Conservation (phyloP, 805 yeast species). For the Saccharomycopsis oosterbeekiorum region DNA sequence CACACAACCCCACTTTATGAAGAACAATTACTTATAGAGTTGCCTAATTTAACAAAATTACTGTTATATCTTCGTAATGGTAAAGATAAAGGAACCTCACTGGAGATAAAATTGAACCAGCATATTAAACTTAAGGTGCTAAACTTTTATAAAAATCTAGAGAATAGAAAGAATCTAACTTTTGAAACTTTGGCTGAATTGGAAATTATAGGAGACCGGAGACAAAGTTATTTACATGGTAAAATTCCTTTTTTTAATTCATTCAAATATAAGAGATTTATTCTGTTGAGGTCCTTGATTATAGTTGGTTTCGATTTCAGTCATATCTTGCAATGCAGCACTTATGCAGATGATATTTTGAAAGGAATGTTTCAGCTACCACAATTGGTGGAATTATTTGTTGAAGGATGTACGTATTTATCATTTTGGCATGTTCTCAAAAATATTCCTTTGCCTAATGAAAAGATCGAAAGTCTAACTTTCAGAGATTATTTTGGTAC, state of each 20-base stretch:
- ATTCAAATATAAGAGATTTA: conserved; percentile 1
- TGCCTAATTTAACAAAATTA: conserved; percentile 5
- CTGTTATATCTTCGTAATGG: conserved; percentile 6
- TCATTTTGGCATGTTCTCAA: conserved; percentile 1
- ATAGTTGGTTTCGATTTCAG: conserved; percentile 9
- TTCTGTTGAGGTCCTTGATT: conserved; percentile 6
- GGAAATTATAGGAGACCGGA: conserved; percentile 1
- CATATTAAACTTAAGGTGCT: background rate
- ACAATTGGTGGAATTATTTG: conserved; percentile 1
- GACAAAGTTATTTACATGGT: conserved; percentile 1
- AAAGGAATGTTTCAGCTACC: conserved; percentile 6
- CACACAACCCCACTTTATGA: conserved; percentile 13
- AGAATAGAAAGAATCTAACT: background rate
- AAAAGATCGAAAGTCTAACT: background rate
- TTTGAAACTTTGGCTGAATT: conserved; percentile 2
- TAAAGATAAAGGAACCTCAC: conserved; percentile 2
- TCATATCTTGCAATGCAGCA: background rate
- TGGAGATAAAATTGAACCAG: background rate
- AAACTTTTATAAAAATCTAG: background rate
- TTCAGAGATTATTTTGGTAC: background rate
- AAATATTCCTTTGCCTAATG: background rate
- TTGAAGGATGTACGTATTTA: conserved; percentile 9
- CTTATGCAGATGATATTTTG: background rate
- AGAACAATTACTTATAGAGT: conserved; percentile 6
- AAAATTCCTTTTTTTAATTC: conserved; percentile 9